A percentile compares a stretch with the other conserved stretches of the same genome.
These are phyloP conservation scores for Moesziomyces sp. DNA, from an alignment of 1,284 basidiomycete species.

Conservation along the genomic window DNA sequence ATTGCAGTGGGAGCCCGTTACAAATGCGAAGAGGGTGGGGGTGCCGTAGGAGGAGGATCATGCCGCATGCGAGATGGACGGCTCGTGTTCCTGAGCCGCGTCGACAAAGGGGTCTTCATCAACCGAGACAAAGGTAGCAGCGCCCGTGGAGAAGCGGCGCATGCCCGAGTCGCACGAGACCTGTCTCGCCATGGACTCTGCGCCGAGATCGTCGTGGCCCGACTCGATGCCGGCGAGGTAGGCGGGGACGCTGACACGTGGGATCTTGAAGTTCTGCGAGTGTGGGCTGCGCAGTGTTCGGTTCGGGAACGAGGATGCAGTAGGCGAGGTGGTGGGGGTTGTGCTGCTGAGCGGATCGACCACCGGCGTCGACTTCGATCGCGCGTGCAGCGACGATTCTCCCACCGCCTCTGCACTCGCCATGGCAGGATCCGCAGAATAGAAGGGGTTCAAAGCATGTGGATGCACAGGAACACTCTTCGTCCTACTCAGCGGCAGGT, in stretches of 20 bases:
- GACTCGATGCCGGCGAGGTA: slow-evolving; percentile 3
- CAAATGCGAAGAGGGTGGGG: too few species aligned
- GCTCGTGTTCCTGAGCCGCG: slow-evolving; percentile 7
- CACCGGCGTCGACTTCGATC: slow-evolving; percentile 3
- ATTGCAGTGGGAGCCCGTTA: too few species aligned
- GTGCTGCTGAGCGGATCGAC: not conserved
- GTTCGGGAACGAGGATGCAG: not conserved
- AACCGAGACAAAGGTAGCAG: slow-evolving; percentile 8
- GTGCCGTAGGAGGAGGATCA: too few species aligned
- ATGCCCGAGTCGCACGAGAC: slow-evolving; percentile 5
- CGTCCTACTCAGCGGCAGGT: not conserved
- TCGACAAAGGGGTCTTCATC: slow-evolving; percentile 33
- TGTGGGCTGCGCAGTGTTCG: not conserved
- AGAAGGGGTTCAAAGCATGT: slow-evolving; percentile 2
- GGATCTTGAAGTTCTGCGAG: slow-evolving; percentile 21
- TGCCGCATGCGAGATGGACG: too few species aligned
- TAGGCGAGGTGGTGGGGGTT: slow-evolving; percentile 1
- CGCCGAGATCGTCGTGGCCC: not conserved
- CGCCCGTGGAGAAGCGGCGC: slow-evolving; percentile 1
- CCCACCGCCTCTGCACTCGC: too few species aligned
- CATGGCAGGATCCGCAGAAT: not conserved
- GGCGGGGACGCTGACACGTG: slow-evolving; percentile 14
- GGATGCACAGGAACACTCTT: not conserved
- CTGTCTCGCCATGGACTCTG: not conserved
- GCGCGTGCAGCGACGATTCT: not conserved